Evolutionary conservation across 2,329 filamentous ascomycete genomes (phyloP).

Genomic region (Sclerotinia sclerotiorum): DNA sequence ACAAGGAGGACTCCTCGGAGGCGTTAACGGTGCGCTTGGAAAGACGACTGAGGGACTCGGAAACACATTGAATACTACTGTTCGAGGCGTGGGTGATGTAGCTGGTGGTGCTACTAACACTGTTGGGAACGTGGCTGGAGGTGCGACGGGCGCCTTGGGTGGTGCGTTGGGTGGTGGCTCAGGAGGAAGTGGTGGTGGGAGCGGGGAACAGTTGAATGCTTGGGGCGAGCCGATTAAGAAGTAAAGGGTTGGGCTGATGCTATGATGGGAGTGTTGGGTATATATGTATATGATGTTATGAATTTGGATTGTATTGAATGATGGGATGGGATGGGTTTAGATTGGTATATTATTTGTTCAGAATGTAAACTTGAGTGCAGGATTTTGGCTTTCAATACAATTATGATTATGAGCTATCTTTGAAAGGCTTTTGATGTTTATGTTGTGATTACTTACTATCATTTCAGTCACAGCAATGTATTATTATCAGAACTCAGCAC

Average conservation of each 20-base stretch:
- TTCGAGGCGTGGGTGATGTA: conserved; percentile 40
- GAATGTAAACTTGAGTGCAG: not conserved
- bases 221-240: conserved; percentile 26
- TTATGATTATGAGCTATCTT: not conserved
- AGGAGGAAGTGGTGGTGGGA: conserved; percentile 10
- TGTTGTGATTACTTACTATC: not conserved
- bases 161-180: conserved; percentile 24
- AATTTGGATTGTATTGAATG: not conserved
- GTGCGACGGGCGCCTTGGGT: conserved; percentile 12
- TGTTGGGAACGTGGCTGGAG: conserved; percentile 19
- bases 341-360: not conserved
- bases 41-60: conserved; percentile 43
- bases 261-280: too few relatives aligned
- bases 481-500: not conserved
- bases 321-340: not conserved
- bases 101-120: conserved; percentile 36
- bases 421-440: not conserved
- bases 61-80: conserved; percentile 38
- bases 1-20: conserved; percentile 44
- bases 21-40: conserved; percentile 38
- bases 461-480: not conserved
- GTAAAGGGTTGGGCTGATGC: not conserved
- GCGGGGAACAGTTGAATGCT: conserved; percentile 26
- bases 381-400: not conserved
- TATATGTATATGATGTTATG: not conserved